Base-by-base conservation (phyloP, 164 flowering plant species). In the Vitis riparia region DNA sequence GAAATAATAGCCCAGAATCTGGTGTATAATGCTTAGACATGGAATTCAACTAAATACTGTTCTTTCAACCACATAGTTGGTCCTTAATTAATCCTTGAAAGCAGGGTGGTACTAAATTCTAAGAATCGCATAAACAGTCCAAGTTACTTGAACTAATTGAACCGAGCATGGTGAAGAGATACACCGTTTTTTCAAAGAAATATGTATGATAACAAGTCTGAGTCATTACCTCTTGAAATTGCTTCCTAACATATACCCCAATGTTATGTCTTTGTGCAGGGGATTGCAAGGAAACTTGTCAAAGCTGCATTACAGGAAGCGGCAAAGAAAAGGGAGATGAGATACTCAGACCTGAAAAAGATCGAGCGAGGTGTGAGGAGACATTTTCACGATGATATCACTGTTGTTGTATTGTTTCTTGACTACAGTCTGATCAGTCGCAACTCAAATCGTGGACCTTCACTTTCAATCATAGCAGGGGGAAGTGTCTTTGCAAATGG, bases 321-420 rank as follows among this genome's bases (percentile, higher is more conserved):
- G 15, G 98, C 94, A 56, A 91, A 87, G 75, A 90, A 90, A 61
- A 78, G 97, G 78, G 98, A 91, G 69, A 90, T 89, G 97, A 82
- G 96, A 78, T 94, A 91, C 68, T 84, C 93, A 8, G 98, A 94
- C 81, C 83, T 94, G 75, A 87, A 89, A 63, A 89, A 89, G 84
- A 87, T 94, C 9, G 97, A 90, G 15, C 71, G 91, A 62, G 94
- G 96, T 23, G 89, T 90, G 69, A 81, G 98, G 77, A 87, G 97
- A 78, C 97, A 91, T 81, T 91, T 93, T 71, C 98, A 93, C 58
- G 97, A 93, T 62, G 98, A 93, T 62, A 93, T 93, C 71, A 88
- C 96, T 4, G 97, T 93, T 3, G 62, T 91, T 60, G 92, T 93
- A 23, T 72, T 90, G 81, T 94, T 87, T 67, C 78, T 94, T 23